Conservation (phyloP, 2,329 filamentous ascomycete genomes). For the Penicillium frequentans region DNA sequence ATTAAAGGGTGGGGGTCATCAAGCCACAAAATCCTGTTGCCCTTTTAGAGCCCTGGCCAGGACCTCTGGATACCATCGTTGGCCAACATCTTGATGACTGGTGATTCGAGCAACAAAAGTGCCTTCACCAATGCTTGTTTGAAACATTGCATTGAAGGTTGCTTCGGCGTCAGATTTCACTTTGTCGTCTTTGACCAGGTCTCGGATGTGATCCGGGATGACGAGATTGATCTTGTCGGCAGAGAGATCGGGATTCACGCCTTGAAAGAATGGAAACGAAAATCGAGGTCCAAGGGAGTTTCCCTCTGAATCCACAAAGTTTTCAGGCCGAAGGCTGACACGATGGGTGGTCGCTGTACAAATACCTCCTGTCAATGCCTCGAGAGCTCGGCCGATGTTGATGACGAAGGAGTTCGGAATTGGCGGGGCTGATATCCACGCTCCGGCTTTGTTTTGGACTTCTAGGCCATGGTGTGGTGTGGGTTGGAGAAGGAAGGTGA, state of each 20-base stretch:
- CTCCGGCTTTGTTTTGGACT: conserved; percentile 48
- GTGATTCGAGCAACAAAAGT: conserved; percentile 38
- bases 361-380: conserved; percentile 36
- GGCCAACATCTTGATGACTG: conserved; percentile 39
- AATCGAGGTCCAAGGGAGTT: conserved; percentile 32
- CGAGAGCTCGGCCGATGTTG: conserved; percentile 46
- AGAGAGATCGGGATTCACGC: conserved; percentile 35
- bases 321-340: conserved; percentile 28
- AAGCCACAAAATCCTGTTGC: conserved; percentile 20
- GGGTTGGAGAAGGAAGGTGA: conserved; percentile 52
- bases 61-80: conserved; percentile 38
- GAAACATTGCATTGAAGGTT: conserved; percentile 36
- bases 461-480: conserved; percentile 47
- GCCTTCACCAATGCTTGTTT: conserved; percentile 32
- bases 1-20: background rate
- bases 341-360: conserved; percentile 40
- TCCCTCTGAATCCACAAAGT: conserved; percentile 27
- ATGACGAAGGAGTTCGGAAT: conserved; percentile 49
- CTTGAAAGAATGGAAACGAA: conserved; percentile 39
- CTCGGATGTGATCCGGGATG: conserved; percentile 31
- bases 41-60: conserved; percentile 30
- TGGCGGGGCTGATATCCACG: conserved; percentile 48
- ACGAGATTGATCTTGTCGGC: conserved; percentile 29
- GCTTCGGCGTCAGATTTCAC: conserved; percentile 38
- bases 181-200: conserved; percentile 31